Evolutionary conservation across 2,329 filamentous ascomycete genomes (phyloP).

Genomic region (Colletotrichum viniferum): DNA sequence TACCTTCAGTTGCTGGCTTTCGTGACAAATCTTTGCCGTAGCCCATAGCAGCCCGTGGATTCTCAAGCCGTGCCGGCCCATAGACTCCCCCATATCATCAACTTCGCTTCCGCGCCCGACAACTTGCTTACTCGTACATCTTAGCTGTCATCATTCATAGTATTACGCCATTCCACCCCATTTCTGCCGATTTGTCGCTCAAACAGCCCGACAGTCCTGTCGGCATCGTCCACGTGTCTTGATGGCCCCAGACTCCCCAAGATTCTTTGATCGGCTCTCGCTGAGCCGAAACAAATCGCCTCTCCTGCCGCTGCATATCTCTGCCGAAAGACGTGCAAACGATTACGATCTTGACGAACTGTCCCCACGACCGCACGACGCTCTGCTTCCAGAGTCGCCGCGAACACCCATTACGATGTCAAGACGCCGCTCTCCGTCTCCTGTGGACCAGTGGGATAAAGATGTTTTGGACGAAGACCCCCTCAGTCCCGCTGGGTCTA

Average conservation of each 20-base stretch:
- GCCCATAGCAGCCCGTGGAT: neutral
- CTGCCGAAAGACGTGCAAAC: constrained; percentile 26
- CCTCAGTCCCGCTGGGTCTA: constrained; percentile 31
- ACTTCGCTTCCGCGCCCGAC: neutral
- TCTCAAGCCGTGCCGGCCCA: neutral
- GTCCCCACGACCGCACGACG: constrained; percentile 38
- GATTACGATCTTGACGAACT: constrained; percentile 45
- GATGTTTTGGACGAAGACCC: neutral
- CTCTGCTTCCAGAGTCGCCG: constrained; percentile 25
- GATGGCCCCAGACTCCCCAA: constrained; percentile 19
- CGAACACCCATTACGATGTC: constrained; percentile 19
- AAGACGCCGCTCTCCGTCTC: constrained; percentile 6
- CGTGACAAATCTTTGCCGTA: neutral
- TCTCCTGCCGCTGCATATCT: constrained; percentile 29
- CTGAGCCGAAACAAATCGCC: constrained; percentile 22
- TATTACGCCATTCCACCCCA: neutral
- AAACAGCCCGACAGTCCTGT: neutral
- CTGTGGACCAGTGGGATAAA: constrained; percentile 8
- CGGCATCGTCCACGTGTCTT: neutral
- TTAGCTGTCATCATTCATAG: neutral
- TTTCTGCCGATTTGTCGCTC: neutral
- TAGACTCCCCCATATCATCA: neutral
- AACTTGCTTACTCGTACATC: neutral
- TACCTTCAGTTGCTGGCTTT: neutral
- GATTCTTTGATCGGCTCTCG: constrained; percentile 23